phyloP scores from a whole-genome alignment of 163 green algal species.

The Prototheca cutis region DNA sequence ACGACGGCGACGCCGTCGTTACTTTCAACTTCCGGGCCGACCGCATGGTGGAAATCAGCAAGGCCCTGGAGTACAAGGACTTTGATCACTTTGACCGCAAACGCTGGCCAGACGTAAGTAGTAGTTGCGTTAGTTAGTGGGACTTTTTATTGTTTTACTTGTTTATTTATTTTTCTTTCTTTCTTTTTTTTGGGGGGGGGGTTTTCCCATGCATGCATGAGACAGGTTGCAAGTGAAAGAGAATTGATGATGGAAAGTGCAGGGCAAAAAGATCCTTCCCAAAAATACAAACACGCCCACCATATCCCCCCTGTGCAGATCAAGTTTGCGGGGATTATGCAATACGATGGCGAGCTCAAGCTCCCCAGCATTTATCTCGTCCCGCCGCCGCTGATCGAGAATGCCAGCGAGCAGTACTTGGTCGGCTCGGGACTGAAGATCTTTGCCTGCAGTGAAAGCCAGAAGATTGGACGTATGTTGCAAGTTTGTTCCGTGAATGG shows the following conservation, averaged over 20 bases:
- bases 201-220: no score
- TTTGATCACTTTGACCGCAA: slow-evolving; percentile 67
- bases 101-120: slow-evolving; percentile 42
- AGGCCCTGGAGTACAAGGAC: slow-evolving; percentile 86
- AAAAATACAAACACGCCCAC: no score
- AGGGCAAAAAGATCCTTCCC: no score
- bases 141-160: no score
- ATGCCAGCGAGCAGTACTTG: slow-evolving; percentile 59
- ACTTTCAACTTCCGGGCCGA: slow-evolving; percentile 94
- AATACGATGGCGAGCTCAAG: slow-evolving; percentile 95
- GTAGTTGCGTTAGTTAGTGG: background rate
- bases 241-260: no score
- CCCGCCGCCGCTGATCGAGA: slow-evolving; percentile 72
- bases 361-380: slow-evolving; percentile 88
- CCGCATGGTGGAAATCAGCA: slow-evolving; percentile 85
- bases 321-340: slow-evolving; percentile 80
- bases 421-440: slow-evolving; percentile 67
- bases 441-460: slow-evolving; percentile 81
- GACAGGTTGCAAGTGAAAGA: no score
- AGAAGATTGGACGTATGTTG: slow-evolving; percentile 80
- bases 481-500: no score
- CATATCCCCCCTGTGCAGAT: no score
- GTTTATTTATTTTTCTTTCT: no score
- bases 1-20: slow-evolving; percentile 85
- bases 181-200: no score